phyloP scores from a whole-genome alignment of 768 basidiomycete species.

The Tylopilus sp. region DNA sequence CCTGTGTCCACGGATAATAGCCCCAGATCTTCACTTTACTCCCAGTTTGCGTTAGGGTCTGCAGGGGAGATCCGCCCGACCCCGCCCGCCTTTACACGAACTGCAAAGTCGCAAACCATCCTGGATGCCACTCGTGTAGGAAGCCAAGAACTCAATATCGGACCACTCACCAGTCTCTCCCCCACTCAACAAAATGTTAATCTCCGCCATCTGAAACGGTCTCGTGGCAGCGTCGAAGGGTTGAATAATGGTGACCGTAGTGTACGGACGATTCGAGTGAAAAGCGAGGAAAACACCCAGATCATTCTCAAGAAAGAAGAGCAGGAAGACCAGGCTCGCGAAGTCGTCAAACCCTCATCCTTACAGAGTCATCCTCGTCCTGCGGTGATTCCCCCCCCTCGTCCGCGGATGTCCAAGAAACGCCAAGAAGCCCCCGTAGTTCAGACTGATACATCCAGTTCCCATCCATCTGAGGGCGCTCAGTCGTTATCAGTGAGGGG shows the following conservation, averaged over 20 bases:
- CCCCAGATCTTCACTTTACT: constrained; percentile 6
- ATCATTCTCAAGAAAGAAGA: constrained; percentile 17
- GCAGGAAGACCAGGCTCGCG: background rate
- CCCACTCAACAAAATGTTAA: constrained; percentile 28
- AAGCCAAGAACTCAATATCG: constrained; percentile 20
- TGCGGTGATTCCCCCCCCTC: constrained; percentile 23
- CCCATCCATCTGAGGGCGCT: background rate
- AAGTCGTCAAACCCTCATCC: background rate
- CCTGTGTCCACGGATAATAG: constrained; percentile 13
- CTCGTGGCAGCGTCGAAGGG: constrained; percentile 25
- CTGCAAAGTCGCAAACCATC: constrained; percentile 25
- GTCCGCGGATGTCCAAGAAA: constrained; percentile 17
- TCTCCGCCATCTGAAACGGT: constrained; percentile 29
- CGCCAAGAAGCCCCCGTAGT: background rate
- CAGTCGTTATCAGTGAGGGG: background rate
- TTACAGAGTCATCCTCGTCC: constrained; percentile 5
- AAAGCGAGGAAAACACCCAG: constrained; percentile 15
- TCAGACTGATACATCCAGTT: background rate
- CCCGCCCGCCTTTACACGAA: constrained; percentile 11
- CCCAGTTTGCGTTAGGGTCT: constrained; percentile 12
- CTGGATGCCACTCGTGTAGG: constrained; percentile 7
- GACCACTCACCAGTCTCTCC: constrained; percentile 19
- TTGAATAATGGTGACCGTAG: constrained; percentile 29
- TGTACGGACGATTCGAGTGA: constrained; percentile 17
- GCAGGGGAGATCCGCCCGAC: constrained; percentile 4